These are phyloP conservation scores for Corniculantispora saksenae DNA, from an alignment of 2,329 filamentous ascomycete species.

Conservation along the genomic window DNA sequence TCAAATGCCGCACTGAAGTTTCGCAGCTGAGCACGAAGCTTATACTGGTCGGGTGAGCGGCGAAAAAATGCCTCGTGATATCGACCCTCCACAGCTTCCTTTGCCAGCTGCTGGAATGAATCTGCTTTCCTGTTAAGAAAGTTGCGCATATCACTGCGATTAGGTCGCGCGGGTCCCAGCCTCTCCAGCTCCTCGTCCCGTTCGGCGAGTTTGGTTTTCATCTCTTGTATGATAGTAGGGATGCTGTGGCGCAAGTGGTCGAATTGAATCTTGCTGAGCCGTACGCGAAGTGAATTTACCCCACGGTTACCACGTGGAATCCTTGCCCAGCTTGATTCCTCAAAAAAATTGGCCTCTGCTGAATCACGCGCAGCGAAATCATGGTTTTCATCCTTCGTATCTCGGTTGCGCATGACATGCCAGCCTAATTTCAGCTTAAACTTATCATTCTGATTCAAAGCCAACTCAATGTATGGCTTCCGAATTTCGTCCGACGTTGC, in stretches of 20 bases:
- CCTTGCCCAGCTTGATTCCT: constrained; percentile 13
- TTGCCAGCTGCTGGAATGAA: constrained; percentile 28
- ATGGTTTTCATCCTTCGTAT: constrained; percentile 28
- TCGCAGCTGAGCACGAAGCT: constrained; percentile 26
- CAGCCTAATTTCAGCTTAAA: constrained; percentile 43
- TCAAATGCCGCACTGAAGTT: constrained; percentile 25
- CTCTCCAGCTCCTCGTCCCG: constrained; percentile 13
- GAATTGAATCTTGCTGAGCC: constrained; percentile 31
- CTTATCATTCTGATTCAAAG: constrained; percentile 26
- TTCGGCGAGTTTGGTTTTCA: constrained; percentile 18
- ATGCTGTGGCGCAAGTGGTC: constrained; percentile 25
- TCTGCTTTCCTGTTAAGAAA: constrained; percentile 35
- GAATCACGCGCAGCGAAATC: constrained; percentile 26
- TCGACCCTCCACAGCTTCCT: constrained; percentile 18
- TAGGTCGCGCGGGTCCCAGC: constrained; percentile 21
- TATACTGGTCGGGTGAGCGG: constrained; percentile 4
- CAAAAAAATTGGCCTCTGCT: constrained; percentile 32
- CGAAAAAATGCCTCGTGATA: constrained; percentile 34
- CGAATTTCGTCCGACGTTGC: constrained; percentile 42
- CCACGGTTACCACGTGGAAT: constrained; percentile 21
- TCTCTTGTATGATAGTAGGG: constrained; percentile 25
- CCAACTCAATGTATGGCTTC: constrained; percentile 33
- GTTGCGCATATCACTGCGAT: constrained; percentile 25
- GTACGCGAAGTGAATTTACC: constrained; percentile 29
- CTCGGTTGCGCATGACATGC: constrained; percentile 52